Percentiles rank a stretch among this genome's conserved stretches.
Evolutionary conservation across 768 basidiomycete genomes (phyloP).

Genomic region (Lepiota venenata): DNA sequence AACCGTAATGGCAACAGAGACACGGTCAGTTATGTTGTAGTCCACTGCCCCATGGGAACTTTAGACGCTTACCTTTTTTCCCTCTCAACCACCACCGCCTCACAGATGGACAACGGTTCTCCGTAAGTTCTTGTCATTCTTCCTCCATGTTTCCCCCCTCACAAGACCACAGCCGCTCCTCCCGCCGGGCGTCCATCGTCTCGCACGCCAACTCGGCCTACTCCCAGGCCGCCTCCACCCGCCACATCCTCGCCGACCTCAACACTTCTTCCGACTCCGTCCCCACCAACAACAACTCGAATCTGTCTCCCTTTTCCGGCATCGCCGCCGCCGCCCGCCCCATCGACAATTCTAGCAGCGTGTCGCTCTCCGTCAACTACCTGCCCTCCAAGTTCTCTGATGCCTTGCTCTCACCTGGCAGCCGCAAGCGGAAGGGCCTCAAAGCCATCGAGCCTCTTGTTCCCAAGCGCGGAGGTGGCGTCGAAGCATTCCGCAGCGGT

Average conservation of each 20-base stretch:
- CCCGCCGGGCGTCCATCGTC: conserved; percentile 35
- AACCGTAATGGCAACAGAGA: conserved; percentile 11
- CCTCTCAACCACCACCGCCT: conserved; percentile 20
- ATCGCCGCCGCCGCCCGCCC: conserved; percentile 24
- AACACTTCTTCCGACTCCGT: conserved; percentile 18
- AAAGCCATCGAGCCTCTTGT: conserved; percentile 28
- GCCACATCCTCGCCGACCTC: conserved; percentile 40
- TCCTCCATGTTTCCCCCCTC: conserved; percentile 2
- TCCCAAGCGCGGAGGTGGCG: conserved; percentile 65
- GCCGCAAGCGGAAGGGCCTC: conserved; percentile 30
- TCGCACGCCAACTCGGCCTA: conserved; percentile 36
- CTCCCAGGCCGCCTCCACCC: conserved; percentile 45
- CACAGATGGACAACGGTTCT: conserved; percentile 22
- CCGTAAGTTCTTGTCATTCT: conserved; percentile 18
- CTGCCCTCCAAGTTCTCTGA: conserved; percentile 72
- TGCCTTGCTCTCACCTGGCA: conserved; percentile 35
- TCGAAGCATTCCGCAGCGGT: conserved; percentile 56
- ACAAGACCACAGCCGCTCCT: conserved; percentile 16
- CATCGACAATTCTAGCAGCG: conserved; percentile 45
- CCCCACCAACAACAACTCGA: neutral
- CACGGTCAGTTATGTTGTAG: conserved; percentile 6
- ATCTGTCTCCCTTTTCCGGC: conserved; percentile 31
- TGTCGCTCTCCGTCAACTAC: conserved; percentile 69
- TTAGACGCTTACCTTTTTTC: conserved; percentile 12
- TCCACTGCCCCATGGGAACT: conserved; percentile 19